Evolutionary conservation across 495 filamentous ascomycete genomes (phyloP), one percentile per base, ranked within the genome.

Genomic region (Mycothermus thermophilus): DNA sequence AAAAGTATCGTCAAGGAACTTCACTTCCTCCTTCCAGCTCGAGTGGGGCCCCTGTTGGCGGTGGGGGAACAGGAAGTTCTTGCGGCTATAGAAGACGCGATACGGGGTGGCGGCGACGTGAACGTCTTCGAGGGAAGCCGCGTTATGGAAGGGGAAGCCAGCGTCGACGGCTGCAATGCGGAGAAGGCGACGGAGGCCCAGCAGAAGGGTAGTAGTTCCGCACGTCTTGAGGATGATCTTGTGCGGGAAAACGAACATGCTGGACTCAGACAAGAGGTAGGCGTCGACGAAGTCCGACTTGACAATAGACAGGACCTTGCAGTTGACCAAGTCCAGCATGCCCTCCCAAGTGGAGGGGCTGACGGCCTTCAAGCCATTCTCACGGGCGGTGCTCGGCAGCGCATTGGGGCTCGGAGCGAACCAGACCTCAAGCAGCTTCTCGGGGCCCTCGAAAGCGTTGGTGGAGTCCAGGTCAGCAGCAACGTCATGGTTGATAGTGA

Each of bases 241-340:
- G 73, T 99, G 90, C 15, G 86, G 86, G 58, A 93, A 99, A 45
- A 99, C 86, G 57, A 99, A 99, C 88, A 99, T 83, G 76, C 90
- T 96, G 13, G 92, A 96, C 61, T 99, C 92, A 33, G 90, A 96
- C 34, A 99, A 73, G 21, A 99, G 74, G 49, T 99, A 99, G 44
- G 92, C 92, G 56, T 99, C 92, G 37, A 95, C 78, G 58, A 92
- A 75, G 42, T 94, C 85, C n/a, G 87, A 93, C 47, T 86, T 76
- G 32, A 99, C 72, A 42, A 93, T 75, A 8, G 92, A 99, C 24
- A 99, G 74, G 29, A 99, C 86, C 57, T 96, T 92, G 75, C 92
- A 99, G 51, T 93, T 88, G 62, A 99, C 92, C 39, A 93, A 67
- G 46, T 96, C 90, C 23, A 99, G 70, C 90, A 99, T 94, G 35